phyloP scores from a whole-genome alignment of 768 basidiomycete species.

The Lentinula sp. region DNA sequence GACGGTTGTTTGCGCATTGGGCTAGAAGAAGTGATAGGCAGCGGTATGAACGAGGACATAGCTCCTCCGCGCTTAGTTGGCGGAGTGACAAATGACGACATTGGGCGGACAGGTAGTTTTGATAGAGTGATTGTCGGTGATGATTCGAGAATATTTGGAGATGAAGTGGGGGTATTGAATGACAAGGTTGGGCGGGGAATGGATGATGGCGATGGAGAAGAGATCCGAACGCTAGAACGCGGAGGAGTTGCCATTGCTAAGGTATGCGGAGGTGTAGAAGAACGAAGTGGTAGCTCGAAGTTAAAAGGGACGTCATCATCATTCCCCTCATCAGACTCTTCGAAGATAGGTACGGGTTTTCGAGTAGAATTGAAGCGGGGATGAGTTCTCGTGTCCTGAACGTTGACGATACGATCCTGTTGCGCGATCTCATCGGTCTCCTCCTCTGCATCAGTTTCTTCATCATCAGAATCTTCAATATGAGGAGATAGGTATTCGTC shows the following conservation, averaged over 20 bases:
- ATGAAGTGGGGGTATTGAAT: conserved; percentile 25
- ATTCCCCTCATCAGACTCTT: conserved; percentile 23
- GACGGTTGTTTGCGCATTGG: conserved; percentile 17
- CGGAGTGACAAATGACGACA: conserved; percentile 36
- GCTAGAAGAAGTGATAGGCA: conserved; percentile 39
- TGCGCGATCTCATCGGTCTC: conserved; percentile 5
- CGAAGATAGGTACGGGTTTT: conserved; percentile 9
- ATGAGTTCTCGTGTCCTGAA: conserved; percentile 34
- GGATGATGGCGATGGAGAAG: conserved; percentile 36
- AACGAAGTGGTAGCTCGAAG: conserved; percentile 8
- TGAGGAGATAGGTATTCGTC: neutral
- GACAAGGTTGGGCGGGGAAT: conserved; percentile 39
- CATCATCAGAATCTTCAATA: conserved; percentile 7
- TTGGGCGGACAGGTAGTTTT: conserved; percentile 4
- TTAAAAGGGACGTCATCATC: conserved; percentile 15
- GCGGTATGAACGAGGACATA: conserved; percentile 57
- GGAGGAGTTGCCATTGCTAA: conserved; percentile 13
- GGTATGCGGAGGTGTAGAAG: conserved; percentile 21
- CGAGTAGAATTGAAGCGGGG: conserved; percentile 6
- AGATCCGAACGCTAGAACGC: conserved; percentile 5
- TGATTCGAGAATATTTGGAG: conserved; percentile 21
- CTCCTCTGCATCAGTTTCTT: conserved; percentile 35
- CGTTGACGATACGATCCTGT: conserved; percentile 23
- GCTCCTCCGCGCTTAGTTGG: conserved; percentile 45
- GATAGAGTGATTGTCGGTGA: conserved; percentile 22